These are phyloP conservation scores for Carallia pectinifolia DNA, from an alignment of 345 rosid genomes.

Conservation along the genomic window DNA sequence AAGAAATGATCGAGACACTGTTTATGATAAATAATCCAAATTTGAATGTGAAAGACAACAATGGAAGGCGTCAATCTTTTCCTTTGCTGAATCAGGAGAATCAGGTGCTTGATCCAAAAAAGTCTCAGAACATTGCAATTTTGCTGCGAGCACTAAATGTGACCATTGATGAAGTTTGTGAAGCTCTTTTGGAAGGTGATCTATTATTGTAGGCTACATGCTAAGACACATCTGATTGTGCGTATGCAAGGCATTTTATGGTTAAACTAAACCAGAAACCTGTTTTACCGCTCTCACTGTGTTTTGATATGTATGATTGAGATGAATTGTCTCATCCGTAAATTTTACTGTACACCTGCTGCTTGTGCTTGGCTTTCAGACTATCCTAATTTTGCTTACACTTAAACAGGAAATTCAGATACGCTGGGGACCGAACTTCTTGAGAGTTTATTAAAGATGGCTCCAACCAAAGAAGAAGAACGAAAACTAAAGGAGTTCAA, in stretches of 20 bases:
- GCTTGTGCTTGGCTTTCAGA: neutral
- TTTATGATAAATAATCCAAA: conserved; percentile 62
- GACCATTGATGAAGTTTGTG: conserved; percentile 90
- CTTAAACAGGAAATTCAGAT: conserved; percentile 70
- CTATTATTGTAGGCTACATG: too few species aligned
- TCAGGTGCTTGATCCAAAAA: conserved; percentile 80
- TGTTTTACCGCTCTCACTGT: too few species aligned
- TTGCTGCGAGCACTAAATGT: conserved; percentile 90
- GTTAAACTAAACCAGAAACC: neutral
- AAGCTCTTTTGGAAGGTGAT: conserved; percentile 83
- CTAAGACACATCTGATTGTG: neutral
- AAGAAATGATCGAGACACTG: conserved; percentile 94
- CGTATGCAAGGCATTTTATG: neutral
- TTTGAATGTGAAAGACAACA: conserved; percentile 40
- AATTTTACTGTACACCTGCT: neutral
- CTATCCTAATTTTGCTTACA: neutral
- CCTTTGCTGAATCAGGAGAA: conserved; percentile 51
- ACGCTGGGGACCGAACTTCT: conserved; percentile 88
- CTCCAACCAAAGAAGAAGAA: conserved; percentile 90
- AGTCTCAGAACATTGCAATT: conserved; percentile 90
- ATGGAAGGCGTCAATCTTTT: conserved; percentile 31
- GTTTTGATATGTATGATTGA: neutral
- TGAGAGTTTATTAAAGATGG: conserved; percentile 89
- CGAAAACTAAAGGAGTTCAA: conserved; percentile 70
- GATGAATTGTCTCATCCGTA: too few species aligned